Conservation (phyloP, 2,329 filamentous ascomycete genomes). For the Colletotrichum sp. region DNA sequence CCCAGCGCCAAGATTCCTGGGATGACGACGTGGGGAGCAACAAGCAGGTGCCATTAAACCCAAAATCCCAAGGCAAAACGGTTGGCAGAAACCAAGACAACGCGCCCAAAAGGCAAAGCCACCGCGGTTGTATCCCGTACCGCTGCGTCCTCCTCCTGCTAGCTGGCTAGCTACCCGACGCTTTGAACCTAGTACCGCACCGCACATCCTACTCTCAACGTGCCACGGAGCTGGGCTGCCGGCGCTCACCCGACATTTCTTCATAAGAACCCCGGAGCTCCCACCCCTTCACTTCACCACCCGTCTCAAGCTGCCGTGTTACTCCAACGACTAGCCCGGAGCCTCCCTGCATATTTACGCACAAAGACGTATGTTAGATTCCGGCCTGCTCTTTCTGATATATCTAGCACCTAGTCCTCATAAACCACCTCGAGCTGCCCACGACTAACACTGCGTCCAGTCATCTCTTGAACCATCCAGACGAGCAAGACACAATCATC, state of each 20-base stretch:
- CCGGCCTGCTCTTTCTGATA: not conserved
- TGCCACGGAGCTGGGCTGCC: constrained; percentile 1
- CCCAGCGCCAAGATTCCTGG: constrained; percentile 12
- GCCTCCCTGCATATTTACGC: not conserved
- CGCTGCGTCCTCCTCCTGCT: not conserved
- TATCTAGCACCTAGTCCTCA: not conserved
- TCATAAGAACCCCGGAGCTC: constrained; percentile 19
- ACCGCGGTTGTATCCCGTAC: not conserved
- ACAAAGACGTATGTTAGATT: constrained; percentile 1
- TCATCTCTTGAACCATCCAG: too few species aligned
- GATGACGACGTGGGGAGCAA: not conserved
- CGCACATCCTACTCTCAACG: not conserved
- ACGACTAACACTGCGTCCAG: not conserved
- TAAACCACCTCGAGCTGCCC: not conserved
- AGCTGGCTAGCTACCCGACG: not conserved
- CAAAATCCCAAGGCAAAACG: constrained; percentile 8
- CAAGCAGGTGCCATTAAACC: constrained; percentile 2
- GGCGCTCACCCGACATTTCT: not conserved
- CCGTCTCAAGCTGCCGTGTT: not conserved
- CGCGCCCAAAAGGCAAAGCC: not conserved
- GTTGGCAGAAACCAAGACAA: not conserved
- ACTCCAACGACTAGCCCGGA: not conserved
- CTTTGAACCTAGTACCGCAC: constrained; percentile 16
- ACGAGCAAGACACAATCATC: not conserved
- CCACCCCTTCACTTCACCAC: not conserved